Percentiles rank a stretch among this genome's conserved stretches.
These are phyloP conservation scores for Macrophomina phaseolina DNA, from an alignment of 2,329 filamentous ascomycete species.

Conservation along the genomic window DNA sequence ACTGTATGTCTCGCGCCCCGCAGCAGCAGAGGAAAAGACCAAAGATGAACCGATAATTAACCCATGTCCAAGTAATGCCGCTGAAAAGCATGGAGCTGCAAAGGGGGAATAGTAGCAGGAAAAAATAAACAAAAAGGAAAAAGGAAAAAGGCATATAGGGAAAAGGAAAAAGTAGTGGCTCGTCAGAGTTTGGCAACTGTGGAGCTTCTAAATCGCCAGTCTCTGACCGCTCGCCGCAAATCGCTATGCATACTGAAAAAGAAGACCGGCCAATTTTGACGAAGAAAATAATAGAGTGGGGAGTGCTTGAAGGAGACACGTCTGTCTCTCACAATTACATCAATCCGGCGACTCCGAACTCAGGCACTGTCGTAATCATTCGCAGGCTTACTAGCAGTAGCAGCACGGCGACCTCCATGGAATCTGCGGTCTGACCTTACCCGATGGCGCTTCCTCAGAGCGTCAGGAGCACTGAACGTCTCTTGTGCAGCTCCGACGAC, in stretches of 20 bases:
- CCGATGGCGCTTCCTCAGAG: not conserved
- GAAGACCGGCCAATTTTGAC: constrained; percentile 10
- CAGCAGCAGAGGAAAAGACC: not conserved
- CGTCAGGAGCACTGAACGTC: not conserved
- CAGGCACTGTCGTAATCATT: constrained; percentile 8
- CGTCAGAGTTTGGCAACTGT: not conserved
- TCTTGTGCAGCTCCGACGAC: not conserved
- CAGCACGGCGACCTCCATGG: not conserved
- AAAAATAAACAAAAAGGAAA: too few relatives aligned
- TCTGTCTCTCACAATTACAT: not conserved
- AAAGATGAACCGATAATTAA: not conserved
- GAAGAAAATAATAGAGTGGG: not conserved
- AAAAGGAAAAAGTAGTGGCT: not conserved
- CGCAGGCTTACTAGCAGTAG: not conserved
- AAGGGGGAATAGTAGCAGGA: not conserved
- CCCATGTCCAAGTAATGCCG: not conserved
- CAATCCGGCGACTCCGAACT: not conserved
- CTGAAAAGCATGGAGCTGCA: not conserved
- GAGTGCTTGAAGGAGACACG: too few relatives aligned
- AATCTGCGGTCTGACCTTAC: not conserved
- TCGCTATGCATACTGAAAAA: constrained; percentile 15
- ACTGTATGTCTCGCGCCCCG: constrained; percentile 3
- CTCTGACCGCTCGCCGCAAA: constrained; percentile 8
- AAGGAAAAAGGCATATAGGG: not conserved
- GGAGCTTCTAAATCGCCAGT: constrained; percentile 7